Conservation (phyloP, 805 yeast species). For the Candida germanica region DNA sequence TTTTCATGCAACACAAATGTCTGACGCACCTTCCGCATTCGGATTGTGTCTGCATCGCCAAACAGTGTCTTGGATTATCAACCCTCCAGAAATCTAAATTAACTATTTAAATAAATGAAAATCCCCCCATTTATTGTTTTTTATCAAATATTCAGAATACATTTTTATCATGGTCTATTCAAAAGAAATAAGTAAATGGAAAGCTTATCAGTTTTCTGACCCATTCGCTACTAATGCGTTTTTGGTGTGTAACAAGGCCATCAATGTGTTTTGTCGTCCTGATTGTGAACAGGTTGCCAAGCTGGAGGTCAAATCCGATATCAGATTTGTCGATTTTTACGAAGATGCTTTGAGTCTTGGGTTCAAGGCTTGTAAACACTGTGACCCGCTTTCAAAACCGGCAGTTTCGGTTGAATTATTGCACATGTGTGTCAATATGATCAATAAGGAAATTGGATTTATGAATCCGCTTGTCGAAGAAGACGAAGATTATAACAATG, state of each 20-base stretch:
- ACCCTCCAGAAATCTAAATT: not conserved
- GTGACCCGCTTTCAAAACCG: constrained; percentile 51
- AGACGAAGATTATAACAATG: constrained; percentile 38
- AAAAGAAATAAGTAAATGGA: constrained; percentile 50
- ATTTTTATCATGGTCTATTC: constrained; percentile 30
- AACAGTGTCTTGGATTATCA: not conserved
- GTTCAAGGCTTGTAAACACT: constrained; percentile 49
- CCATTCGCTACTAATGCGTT: constrained; percentile 64
- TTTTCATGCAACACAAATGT: too few species aligned
- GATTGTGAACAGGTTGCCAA: constrained; percentile 55
- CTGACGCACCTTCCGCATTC: not conserved
- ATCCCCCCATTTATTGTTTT: not conserved
- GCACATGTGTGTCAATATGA: constrained; percentile 48
- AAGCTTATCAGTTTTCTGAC: constrained; percentile 62
- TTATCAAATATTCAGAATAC: not conserved
- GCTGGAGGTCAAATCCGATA: constrained; percentile 42
- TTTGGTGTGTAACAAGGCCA: constrained; percentile 45
- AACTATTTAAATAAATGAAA: not conserved
- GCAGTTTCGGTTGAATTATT: constrained; percentile 45
- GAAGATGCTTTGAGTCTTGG: constrained; percentile 45
- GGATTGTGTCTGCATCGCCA: not conserved
- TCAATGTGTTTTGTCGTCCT: constrained; percentile 58
- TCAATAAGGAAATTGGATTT: constrained; percentile 59
- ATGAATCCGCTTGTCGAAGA: constrained; percentile 49
- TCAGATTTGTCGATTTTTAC: constrained; percentile 41